Base-by-base conservation (phyloP, 2,329 filamentous ascomycete genomes). In the Chalaropsis thielavioides region DNA sequence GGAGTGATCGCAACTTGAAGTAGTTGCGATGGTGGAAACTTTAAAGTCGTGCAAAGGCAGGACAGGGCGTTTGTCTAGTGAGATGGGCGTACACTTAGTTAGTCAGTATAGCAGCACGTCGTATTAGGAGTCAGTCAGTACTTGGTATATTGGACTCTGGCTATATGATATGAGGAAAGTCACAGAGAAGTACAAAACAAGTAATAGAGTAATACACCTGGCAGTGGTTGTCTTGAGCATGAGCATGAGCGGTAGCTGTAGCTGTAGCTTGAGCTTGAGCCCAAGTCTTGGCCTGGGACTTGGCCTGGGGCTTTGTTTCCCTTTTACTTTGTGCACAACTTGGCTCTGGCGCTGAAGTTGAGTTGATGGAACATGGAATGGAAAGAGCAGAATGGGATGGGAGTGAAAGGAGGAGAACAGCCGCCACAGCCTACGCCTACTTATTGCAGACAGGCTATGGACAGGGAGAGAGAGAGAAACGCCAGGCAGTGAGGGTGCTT, bases 351-450 rank as follows among this genome's bases (percentile, higher is more conserved):
- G 51, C 51, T 58, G 51, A 58, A 31, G 46, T 35, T 35, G 51
- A 31, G 46, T 35, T 35, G 51, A 58, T 58, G 51, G n/a, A 58
- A 58, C 51, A 58, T n/a, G 19, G 51, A n/a, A n/a, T n/a, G n/a
- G 51, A 58, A 58, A 27, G n/a, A 6, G 27, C 24, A 19, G 31
- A 7, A 3, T n/a, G n/a, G n/a, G n/a, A 56, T 56, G 51, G 51
- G 51, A 58, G 51, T 58, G 24, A 58, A 58, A 58, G 51, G 51
- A 58, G 51, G 3, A 31, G 13, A 56, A n/a, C 51, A 56, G 22
- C n/a, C n/a, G n/a, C n/a, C n/a, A n/a, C n/a, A n/a, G n/a, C n/a
- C n/a, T n/a, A n/a, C n/a, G n/a, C n/a, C n/a, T n/a, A n/a, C n/a
- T n/a, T n/a, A n/a, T n/a, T n/a, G n/a, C n/a, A n/a, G n/a, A n/a